phyloP scores from a whole-genome alignment of 2,329 filamentous ascomycete species.

The Trichoderma semiorbis region DNA sequence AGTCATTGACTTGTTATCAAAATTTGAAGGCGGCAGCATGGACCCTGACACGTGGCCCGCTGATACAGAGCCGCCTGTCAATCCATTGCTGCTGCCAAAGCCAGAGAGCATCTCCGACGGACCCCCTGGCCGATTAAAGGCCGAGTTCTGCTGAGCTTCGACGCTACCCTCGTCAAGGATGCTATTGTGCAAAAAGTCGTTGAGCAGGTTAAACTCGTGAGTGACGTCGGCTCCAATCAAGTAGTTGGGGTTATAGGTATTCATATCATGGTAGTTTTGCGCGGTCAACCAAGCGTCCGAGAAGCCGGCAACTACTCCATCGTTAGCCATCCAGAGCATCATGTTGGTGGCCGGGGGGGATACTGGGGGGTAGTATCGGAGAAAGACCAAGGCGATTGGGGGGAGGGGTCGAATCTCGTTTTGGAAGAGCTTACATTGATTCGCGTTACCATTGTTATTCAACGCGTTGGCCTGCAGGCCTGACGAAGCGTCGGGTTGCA shows the following conservation, averaged over 20 bases:
- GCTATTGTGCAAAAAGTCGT: constrained; percentile 92
- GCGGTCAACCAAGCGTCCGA: constrained; percentile 75
- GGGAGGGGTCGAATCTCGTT: background rate
- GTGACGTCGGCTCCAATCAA: constrained; percentile 91
- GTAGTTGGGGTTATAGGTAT: constrained; percentile 88
- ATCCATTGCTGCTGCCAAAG: constrained; percentile 40
- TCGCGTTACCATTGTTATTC: constrained; percentile 56
- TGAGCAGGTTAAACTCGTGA: constrained; percentile 94
- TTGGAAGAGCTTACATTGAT: constrained; percentile 63
- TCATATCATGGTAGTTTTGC: constrained; percentile 90
- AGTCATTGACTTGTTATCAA: constrained; percentile 50
- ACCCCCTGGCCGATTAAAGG: constrained; percentile 38
- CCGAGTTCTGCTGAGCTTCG: constrained; percentile 51
- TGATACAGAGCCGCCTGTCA: constrained; percentile 25
- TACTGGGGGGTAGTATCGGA: background rate
- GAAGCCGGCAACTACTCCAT: constrained; percentile 66
- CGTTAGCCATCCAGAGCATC: constrained; percentile 19
- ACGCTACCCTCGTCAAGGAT: constrained; percentile 78
- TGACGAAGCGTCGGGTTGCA: constrained; percentile 67
- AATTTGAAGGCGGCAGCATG: constrained; percentile 46
- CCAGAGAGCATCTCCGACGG: constrained; percentile 48
- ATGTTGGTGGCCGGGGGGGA: background rate
- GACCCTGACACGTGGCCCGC: constrained; percentile 31
- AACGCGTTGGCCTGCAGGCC: constrained; percentile 60
- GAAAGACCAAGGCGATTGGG: background rate